Conservation (phyloP, 2,329 filamentous ascomycete genomes). For the Pseudopyricularia javanii region DNA sequence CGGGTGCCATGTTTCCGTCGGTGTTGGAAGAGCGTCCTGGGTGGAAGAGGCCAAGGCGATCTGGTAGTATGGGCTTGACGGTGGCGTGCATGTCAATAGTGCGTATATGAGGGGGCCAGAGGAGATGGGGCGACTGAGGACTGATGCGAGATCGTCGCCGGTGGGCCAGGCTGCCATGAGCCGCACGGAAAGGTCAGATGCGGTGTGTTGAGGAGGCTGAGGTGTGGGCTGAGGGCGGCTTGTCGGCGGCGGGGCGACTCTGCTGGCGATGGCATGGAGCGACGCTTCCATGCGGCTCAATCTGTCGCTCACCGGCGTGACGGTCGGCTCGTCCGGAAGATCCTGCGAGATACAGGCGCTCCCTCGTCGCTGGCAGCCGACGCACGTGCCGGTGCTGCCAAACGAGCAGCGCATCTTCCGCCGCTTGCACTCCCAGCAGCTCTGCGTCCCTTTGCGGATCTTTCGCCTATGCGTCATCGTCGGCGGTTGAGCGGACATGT, state of each 20-base stretch:
- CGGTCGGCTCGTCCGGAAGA: conserved; percentile 15
- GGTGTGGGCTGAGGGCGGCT: background rate
- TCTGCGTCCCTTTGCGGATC: conserved; percentile 24
- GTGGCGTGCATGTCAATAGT: background rate
- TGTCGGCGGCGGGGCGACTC: background rate
- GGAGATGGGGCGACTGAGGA: background rate
- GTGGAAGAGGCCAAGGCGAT: background rate
- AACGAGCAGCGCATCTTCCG: conserved; percentile 40
- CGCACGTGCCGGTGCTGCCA: conserved; percentile 23
- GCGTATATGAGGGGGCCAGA: background rate
- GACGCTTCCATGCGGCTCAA: background rate
- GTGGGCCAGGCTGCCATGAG: background rate
- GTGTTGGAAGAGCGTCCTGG: conserved; percentile 18
- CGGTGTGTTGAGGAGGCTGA: background rate
- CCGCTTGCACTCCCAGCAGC: conserved; percentile 46
- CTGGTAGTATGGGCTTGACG: background rate
- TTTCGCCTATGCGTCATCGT: conserved; percentile 1
- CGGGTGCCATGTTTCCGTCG: conserved; percentile 16
- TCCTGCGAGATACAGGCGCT: conserved; percentile 34
- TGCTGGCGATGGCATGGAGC: background rate
- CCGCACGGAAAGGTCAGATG: background rate
- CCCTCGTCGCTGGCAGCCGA: conserved; percentile 30
- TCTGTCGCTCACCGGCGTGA: background rate
- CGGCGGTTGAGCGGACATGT: background rate
- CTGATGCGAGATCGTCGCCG: background rate